Conservation (phyloP, 768 basidiomycete genomes). For the Lepiota venenata region DNA sequence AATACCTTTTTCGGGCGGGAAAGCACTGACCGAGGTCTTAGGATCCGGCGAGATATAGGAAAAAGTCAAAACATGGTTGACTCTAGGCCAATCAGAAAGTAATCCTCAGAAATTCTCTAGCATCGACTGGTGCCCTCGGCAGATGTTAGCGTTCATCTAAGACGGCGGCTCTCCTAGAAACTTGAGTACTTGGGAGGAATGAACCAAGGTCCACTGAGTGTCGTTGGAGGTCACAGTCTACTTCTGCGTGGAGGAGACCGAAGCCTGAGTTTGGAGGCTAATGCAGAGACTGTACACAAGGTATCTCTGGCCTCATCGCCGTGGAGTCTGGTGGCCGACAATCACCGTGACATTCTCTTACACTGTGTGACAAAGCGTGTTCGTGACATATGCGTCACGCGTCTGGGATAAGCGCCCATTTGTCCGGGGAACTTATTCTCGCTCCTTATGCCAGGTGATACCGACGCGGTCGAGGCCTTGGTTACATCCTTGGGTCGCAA, state of each 20-base stretch:
- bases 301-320: background rate
- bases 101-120: background rate
- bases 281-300: background rate
- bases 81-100: background rate
- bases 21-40: background rate
- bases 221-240: background rate
- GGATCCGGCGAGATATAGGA: background rate
- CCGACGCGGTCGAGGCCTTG: background rate
- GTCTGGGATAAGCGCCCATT: background rate
- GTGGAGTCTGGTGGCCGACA: background rate
- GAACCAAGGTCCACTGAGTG: too few relatives aligned
- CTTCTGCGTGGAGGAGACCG: background rate
- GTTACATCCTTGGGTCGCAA: background rate
- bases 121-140: too few relatives aligned
- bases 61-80: conserved; percentile 3
- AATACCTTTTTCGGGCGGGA: background rate
- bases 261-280: conserved; percentile 6
- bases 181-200: background rate
- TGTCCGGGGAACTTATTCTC: background rate
- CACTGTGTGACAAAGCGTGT: conserved; percentile 14
- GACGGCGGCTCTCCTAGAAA: background rate
- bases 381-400: conserved; percentile 6
- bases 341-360: conserved; percentile 1
- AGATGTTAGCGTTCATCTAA: too few relatives aligned
- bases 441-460: background rate